Evolutionary conservation across 306 rosid species (phyloP), one percentile per base, ranked within the genome.

Genomic region (Vigna nakashimae): DNA sequence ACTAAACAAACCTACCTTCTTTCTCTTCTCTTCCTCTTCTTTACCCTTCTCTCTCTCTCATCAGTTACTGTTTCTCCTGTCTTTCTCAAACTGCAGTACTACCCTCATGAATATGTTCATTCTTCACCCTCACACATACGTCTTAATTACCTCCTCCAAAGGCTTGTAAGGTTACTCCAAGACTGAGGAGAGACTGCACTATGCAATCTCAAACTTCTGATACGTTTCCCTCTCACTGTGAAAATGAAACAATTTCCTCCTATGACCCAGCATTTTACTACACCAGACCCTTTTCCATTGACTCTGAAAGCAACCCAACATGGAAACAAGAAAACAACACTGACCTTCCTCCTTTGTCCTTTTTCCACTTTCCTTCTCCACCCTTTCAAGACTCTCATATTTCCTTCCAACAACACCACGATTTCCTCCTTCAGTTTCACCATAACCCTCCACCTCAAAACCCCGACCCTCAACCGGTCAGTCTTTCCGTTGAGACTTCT

Each of bases 281-380:
- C 53, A 17, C 1, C 48, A 38, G 50, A 0, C 45, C 67, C 67
- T 63, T 63, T 63, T 16, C 48, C 32, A 40, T 65, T 42, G 16
- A 49, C 64, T 53, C 59, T 53, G 65, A 53, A 17, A 71, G 75
- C 64, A 71, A 52, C 63, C 30, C 32, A 52, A 18, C 62, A 3
- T 34, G 50, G 13, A 71, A 52, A 71, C 51, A 71, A 53, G 65
- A 53, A 71, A 71, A 11, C 71, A 65, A 38, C 68, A 8, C 0
- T 42, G 36, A 20, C 18, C 71, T 22, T 48, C 13, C 62, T 34
- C 51, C 65, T 36, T 71, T 51, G 18, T 53, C 76, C 64, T 53
- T 71, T 71, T 36, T 34, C 11, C 62, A 70, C 48, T 70, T 71
- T 58, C 65, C 64, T 18, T 71, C 59, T n/a, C 50, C 76, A 0